Conservation (phyloP, 2,329 filamentous ascomycete genomes). For the Apiospora rasikravindrae region DNA sequence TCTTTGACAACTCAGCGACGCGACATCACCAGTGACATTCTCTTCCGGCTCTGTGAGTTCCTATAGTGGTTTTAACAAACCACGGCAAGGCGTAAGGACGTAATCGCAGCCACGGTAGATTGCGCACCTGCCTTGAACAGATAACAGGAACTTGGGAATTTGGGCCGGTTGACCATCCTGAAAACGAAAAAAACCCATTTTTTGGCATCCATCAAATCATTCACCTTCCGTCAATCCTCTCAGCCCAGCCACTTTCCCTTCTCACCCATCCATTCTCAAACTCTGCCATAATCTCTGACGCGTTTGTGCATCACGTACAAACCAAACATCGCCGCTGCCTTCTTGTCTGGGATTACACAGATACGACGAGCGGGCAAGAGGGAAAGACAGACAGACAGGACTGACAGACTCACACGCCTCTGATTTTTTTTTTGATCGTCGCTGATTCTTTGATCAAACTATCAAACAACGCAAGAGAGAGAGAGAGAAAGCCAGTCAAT, state of each 20-base stretch:
- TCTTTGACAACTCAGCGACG: neutral
- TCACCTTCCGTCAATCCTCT: neutral
- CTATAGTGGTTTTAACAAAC: neutral
- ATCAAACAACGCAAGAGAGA: neutral
- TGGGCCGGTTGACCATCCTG: slow-evolving; percentile 6
- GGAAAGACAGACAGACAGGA: slow-evolving; percentile 14
- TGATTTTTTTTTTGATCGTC: slow-evolving; percentile 1
- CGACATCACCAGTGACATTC: neutral
- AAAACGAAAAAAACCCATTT: slow-evolving; percentile 14
- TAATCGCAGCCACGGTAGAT: neutral
- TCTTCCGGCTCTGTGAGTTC: slow-evolving; percentile 5
- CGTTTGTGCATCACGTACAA: slow-evolving; percentile 4
- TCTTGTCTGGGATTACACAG: neutral
- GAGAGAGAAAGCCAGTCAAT: slow-evolving; percentile 17
- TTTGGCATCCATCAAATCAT: slow-evolving; percentile 11
- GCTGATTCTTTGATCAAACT: slow-evolving; percentile 9
- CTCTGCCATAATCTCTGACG: slow-evolving; percentile 11
- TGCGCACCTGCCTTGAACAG: slow-evolving; percentile 6
- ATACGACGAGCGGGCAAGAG: slow-evolving; percentile 3
- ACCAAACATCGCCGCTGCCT: slow-evolving; percentile 5
- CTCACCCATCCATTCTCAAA: slow-evolving; percentile 11
- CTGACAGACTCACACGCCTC: neutral
- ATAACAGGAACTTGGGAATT: slow-evolving; percentile 1
- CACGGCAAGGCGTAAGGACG: slow-evolving; percentile 3
- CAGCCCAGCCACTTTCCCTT: slow-evolving; percentile 11